Base-by-base conservation (phyloP, 176 grass and related monocot species). In the Raddia distichophylla region DNA sequence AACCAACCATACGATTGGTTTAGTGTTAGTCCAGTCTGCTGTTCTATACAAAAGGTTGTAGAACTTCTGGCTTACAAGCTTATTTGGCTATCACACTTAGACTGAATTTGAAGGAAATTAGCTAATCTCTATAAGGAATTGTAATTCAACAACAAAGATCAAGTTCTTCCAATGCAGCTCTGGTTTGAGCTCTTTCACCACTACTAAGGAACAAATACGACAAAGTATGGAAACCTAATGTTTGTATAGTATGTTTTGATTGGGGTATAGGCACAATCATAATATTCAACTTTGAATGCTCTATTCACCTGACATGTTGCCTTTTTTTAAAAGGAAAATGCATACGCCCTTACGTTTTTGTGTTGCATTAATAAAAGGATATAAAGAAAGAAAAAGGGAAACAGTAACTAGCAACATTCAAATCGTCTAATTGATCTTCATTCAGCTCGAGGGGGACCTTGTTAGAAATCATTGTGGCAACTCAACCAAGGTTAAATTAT, bases 391-490 rank as follows among this genome's bases (percentile, higher is more conserved):
- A 60, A 60, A 22, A 60, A 60, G 7, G 4, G 22, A 22, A 22
- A 22, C 8, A 60, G 57, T 22, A 18, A 57, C 17, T 57, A 8
- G 55, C 55, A 57, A 57, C 55, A 57, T 57, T 57, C 17, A 57
- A n/a, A 57, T 27, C 27, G n/a, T 57, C 18, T 17, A 57, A 19
- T 57, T 57, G 55, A 19, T 53, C 15, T 74, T 63, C 40, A 55
- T 65, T 53, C 40, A 74, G 46, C 60, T 63, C 13, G 40, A 43
- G 27, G 64, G 34, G 70, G 45, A 50, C 20, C 5, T 46, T 19
- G 59, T 53, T 74, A 64, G n/a, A 74, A 65, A 35, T 54, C 32
- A 66, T 16, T 66, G 35, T 74, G 34, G 70, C 15, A 16, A 74
- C 55, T 74, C 37, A 54, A 19, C 58, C 33, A 46, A 73, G 13